Percentiles rank a stretch among this genome's conserved stretches.
Conservation (phyloP, 2,329 filamentous ascomycete species). For the Dactylellina leptospora region DNA sequence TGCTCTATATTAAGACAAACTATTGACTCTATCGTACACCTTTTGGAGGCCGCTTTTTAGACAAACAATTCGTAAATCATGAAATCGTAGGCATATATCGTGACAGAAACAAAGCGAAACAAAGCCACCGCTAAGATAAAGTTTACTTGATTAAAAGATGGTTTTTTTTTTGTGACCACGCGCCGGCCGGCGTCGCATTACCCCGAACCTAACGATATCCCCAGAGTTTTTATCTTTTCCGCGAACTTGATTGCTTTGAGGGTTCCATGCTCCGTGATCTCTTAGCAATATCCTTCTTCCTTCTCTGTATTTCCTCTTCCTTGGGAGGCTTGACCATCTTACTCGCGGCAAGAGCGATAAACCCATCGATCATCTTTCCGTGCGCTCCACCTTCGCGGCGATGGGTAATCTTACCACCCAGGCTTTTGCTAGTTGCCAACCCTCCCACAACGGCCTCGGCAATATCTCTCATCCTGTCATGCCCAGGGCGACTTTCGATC, state of each 20-base stretch:
- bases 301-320: constrained; percentile 33
- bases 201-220: constrained; percentile 4
- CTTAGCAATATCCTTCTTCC: constrained; percentile 33
- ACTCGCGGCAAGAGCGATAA: constrained; percentile 48
- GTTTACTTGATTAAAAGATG: no score
- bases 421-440: constrained; percentile 37
- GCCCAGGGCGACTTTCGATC: constrained; percentile 35
- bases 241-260: constrained; percentile 8
- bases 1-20: no score
- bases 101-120: no score
- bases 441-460: constrained; percentile 45
- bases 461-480: constrained; percentile 42
- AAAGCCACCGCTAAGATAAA: no score
- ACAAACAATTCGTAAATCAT: no score
- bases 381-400: constrained; percentile 44
- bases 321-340: constrained; percentile 51
- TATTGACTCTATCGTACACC: no score
- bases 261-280: constrained; percentile 32
- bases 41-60: no score
- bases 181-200: constrained; percentile 1
- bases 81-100: no score
- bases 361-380: constrained; percentile 50
- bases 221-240: constrained; percentile 8
- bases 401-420: constrained; percentile 51
- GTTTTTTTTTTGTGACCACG: no score